Conservation (phyloP, 805 yeast genomes). For the Candida morakotiae region DNA sequence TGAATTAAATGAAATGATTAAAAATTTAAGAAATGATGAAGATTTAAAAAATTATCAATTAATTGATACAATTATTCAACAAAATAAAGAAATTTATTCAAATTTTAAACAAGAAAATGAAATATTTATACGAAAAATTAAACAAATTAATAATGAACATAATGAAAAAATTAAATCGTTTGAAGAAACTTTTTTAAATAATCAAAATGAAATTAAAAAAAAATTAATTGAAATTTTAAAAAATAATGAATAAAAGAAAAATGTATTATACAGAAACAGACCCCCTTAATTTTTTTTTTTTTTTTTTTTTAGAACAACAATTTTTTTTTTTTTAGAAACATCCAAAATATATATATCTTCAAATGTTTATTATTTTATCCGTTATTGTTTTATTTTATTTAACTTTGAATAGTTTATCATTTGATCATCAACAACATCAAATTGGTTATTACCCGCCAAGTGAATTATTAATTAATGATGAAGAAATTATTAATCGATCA, state of each 20-base stretch:
- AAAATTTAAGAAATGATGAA: not conserved
- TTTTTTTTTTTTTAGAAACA: not conserved
- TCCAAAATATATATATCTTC: not conserved
- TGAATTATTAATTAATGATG: slow-evolving; percentile 11
- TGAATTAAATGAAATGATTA: not conserved
- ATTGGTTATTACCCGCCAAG: slow-evolving; percentile 9
- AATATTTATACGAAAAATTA: slow-evolving; percentile 8
- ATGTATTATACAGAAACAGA: too few species aligned
- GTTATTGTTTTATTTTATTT: not conserved
- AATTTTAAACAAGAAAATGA: slow-evolving; percentile 8
- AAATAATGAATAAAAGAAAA: slow-evolving; percentile 1
- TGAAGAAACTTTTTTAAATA: slow-evolving; percentile 7
- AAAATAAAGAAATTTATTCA: slow-evolving; percentile 4
- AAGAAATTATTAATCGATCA: slow-evolving; percentile 10
- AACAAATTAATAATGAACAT: slow-evolving; percentile 6
- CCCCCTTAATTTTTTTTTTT: slow-evolving; percentile 2
- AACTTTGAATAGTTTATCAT: not conserved
- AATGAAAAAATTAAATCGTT: slow-evolving; percentile 6
- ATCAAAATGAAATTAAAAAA: slow-evolving; percentile 11
- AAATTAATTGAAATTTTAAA: slow-evolving; percentile 9
- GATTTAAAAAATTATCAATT: slow-evolving; percentile 1
- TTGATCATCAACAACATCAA: not conserved
- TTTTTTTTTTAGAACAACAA: not conserved
- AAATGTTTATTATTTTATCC: too few species aligned
- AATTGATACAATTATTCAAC: slow-evolving; percentile 9